Conservation (phyloP, 345 rosid genomes). For the Adansonia digitata region DNA sequence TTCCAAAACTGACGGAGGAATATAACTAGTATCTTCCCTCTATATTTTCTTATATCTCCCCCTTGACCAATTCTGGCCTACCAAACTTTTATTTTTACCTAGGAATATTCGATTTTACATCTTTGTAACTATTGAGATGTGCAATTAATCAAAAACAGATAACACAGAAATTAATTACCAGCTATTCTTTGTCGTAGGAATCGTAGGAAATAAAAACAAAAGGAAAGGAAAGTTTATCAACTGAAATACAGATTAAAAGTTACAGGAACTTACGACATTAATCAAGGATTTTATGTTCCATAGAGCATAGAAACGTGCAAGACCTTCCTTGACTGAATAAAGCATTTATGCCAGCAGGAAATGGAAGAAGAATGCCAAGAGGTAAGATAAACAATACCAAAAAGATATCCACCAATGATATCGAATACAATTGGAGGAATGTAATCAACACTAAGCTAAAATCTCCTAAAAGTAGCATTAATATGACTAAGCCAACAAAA, state of each 20-base stretch:
- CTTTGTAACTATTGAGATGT: too few species aligned
- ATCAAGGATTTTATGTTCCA: slow-evolving; percentile 88
- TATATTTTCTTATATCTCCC: background rate
- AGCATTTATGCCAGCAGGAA: slow-evolving; percentile 99
- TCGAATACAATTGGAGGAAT: slow-evolving; percentile 89
- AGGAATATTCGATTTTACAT: background rate
- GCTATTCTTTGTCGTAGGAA: background rate
- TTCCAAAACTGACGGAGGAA: background rate
- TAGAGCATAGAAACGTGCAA: slow-evolving; percentile 89
- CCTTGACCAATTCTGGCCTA: background rate
- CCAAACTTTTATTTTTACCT: background rate
- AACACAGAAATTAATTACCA: background rate
- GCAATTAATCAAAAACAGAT: too few species aligned
- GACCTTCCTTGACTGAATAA: slow-evolving; percentile 92
- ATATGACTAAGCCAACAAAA: slow-evolving; percentile 96
- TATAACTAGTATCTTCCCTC: background rate
- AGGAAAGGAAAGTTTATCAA: background rate
- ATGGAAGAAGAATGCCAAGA: slow-evolving; percentile 88
- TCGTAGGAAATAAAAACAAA: background rate
- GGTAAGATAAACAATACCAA: slow-evolving; percentile 86
- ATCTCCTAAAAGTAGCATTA: slow-evolving; percentile 93
- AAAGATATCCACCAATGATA: slow-evolving; percentile 75
- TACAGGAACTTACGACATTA: slow-evolving; percentile 68
- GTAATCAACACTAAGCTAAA: slow-evolving; percentile 97
- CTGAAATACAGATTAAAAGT: background rate